Base-by-base conservation (phyloP, 257 asterid genomes). In the Solanum phureja region DNA sequence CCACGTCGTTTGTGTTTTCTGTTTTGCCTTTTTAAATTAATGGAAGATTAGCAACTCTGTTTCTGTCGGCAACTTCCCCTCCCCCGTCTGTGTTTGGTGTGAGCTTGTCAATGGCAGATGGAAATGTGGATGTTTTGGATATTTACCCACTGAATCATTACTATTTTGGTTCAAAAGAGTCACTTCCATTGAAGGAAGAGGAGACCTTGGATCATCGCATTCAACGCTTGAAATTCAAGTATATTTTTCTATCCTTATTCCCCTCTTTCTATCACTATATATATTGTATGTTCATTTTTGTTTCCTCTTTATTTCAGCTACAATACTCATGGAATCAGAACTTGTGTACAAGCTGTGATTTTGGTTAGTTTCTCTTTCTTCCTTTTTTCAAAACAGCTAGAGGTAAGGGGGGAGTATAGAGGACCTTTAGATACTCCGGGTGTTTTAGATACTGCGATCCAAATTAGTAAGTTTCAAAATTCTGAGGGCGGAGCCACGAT, bases 121-220 rank as follows among this genome's bases (percentile, higher is more conserved):
- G 8, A 34, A 87, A 87, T 34, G 60, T 16, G 27, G 5, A 68
- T 83, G 92, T 89, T 4, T 31, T 97, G 87, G 94, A 95, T 89
- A 91, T 95, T 75, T 95, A 95, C 91, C 99, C 99, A 24, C 96
- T 97, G 24, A 90, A 89, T 79, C 89, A 92, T 84, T 97, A 95
- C 94, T 97, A 93, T 89, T 97, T 97, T 92, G 99, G 98, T 86
- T 94, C 94, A 89, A 92, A 46, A 37, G 94, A 92, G 44, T 90
- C 95, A 10, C 76, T 71, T 88, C 89, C 93, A 23, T 84, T 87
- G 23, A 95, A 86, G 89, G 91, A 83, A 88, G 99, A 95, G 84
- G 99, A 95, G 83, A 92, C 96, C 3, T 56, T 89, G 56, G 86
- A 92, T 79, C 98, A 93, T 89, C 98, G 98, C 21, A 64, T 95